Evolutionary conservation across 331 rosid species (phyloP).

Genomic region (Spiraea crenata): DNA sequence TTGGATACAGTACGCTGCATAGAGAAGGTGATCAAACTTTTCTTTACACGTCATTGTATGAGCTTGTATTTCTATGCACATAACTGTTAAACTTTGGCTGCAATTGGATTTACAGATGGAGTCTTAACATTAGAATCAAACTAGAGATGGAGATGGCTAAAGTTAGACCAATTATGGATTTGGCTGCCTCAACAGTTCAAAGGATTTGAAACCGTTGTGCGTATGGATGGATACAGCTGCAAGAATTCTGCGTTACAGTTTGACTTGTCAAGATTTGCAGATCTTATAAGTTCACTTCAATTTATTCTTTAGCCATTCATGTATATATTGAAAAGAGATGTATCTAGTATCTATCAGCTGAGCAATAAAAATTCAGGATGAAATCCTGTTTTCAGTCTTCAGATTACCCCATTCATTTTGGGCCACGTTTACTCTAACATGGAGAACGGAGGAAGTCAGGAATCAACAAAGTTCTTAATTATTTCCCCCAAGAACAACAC

Average conservation of each 20-base stretch:
- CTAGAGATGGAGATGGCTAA: slow-evolving; percentile 65
- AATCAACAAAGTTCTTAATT: too few species aligned
- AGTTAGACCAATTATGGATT: slow-evolving; percentile 51
- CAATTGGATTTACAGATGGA: slow-evolving; percentile 50
- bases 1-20: slow-evolving; percentile 57
- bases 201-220: slow-evolving; percentile 74
- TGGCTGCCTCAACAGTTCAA: slow-evolving; percentile 62
- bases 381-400: background rate
- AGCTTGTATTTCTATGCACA: background rate
- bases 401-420: too few species aligned
- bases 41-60: background rate
- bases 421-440: too few species aligned
- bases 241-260: slow-evolving; percentile 47
- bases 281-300: background rate
- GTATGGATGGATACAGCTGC: slow-evolving; percentile 78
- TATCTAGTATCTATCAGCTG: slow-evolving; percentile 1
- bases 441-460: too few species aligned
- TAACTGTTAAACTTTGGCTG: slow-evolving; percentile 4
- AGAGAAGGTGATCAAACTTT: slow-evolving; percentile 60
- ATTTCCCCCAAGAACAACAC: too few species aligned
- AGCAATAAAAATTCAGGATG: background rate
- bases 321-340: background rate
- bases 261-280: slow-evolving; percentile 27
- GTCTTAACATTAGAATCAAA: slow-evolving; percentile 42
- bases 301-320: background rate